phyloP scores from a whole-genome alignment of 169 alveolate genomes.

The Cyclospora cayetanensis region DNA sequence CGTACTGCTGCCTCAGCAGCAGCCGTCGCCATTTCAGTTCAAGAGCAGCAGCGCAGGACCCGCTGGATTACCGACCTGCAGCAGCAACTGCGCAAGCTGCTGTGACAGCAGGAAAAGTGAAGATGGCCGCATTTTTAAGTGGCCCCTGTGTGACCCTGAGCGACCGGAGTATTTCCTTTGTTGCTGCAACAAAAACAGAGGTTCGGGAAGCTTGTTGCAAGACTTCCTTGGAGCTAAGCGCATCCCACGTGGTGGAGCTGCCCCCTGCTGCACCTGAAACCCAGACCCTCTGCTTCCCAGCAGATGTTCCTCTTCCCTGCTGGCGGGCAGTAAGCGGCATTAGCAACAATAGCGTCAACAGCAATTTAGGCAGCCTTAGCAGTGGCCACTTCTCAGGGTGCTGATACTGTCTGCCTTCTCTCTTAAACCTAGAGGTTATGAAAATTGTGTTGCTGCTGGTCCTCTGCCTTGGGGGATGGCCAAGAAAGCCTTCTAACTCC shows the following conservation, averaged over 20 bases:
- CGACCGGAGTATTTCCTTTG: conserved; percentile 11
- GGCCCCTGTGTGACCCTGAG: not conserved
- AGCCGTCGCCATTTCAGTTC: not conserved
- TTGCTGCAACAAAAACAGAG: not conserved
- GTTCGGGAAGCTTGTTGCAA: not conserved
- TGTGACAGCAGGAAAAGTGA: not conserved
- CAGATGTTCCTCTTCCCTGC: conserved; percentile 58
- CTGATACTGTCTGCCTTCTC: no score
- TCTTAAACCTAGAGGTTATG: no score
- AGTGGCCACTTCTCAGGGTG: no score
- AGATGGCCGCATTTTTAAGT: conserved; percentile 6
- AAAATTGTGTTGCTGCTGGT: no score
- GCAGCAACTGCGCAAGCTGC: not conserved
- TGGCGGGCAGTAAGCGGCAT: conserved; percentile 31
- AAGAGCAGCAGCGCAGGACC: not conserved
- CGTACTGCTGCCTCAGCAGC: not conserved
- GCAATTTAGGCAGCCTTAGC: no score
- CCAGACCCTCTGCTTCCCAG: conserved; percentile 1
- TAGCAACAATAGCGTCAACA: no score
- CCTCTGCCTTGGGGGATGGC: no score
- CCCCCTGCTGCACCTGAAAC: conserved; percentile 20
- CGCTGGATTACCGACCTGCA: not conserved
- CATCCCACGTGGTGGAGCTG: not conserved
- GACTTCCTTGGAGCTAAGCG: not conserved
- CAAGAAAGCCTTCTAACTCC: no score